phyloP scores from a whole-genome alignment of 2,329 filamentous ascomycete species.

The Pseudogymnoascus sp. region DNA sequence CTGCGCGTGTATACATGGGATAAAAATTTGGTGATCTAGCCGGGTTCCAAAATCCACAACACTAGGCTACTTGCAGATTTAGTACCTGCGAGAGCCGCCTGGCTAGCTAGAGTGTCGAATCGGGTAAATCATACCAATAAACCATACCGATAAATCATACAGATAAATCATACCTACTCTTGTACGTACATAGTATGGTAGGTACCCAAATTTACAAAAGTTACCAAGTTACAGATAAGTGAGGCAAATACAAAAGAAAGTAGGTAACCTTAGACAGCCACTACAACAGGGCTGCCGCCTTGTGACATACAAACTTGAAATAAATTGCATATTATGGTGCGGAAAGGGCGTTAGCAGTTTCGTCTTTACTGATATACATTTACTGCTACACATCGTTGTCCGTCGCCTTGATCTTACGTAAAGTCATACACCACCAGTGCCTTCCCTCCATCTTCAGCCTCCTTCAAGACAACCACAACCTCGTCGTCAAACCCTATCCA shows the following conservation, averaged over 20 bases:
- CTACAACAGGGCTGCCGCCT: background rate
- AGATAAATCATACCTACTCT: too few species aligned
- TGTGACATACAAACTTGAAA: background rate
- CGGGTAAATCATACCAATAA: background rate
- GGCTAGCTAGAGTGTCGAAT: background rate
- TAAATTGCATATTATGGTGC: too few species aligned
- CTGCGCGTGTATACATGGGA: background rate
- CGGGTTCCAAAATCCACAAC: background rate
- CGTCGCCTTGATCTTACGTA: slow-evolving; percentile 34
- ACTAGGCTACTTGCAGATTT: slow-evolving; percentile 1
- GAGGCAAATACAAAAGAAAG: background rate
- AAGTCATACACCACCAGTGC: slow-evolving; percentile 64
- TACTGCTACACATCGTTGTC: background rate
- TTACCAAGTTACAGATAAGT: background rate
- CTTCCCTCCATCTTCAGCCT: slow-evolving; percentile 48
- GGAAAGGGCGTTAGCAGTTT: background rate
- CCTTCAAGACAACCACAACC: slow-evolving; percentile 58
- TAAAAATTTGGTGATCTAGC: background rate
- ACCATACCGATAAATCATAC: too few species aligned
- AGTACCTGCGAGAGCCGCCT: background rate
- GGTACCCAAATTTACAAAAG: background rate
- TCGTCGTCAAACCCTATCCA: slow-evolving; percentile 69
- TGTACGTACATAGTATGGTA: background rate
- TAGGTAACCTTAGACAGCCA: background rate
- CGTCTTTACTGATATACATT: background rate